A percentile compares a stretch with the other conserved stretches of the same genome.
Evolutionary conservation across 2,329 filamentous ascomycete genomes (phyloP).

Genomic region (Aspergillus sojae): DNA sequence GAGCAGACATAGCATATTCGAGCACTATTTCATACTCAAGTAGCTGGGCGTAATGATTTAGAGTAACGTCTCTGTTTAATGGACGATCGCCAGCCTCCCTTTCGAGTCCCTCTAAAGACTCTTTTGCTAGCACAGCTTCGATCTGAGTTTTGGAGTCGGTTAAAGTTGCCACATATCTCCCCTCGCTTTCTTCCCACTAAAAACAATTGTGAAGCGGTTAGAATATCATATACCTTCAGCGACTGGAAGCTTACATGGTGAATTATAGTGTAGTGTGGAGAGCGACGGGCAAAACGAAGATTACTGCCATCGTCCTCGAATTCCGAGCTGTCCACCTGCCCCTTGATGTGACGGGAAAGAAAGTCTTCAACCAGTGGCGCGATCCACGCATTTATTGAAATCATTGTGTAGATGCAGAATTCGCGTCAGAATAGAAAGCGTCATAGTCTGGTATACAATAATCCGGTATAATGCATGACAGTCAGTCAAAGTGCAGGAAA

Average conservation of each 20-base stretch:
- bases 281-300: slow-evolving; percentile 30
- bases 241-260: slow-evolving; percentile 29
- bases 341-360: slow-evolving; percentile 23
- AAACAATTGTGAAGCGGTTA: slow-evolving; percentile 1
- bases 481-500: background rate
- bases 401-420: slow-evolving; percentile 27
- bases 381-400: slow-evolving; percentile 27
- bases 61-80: slow-evolving; percentile 23
- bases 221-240: slow-evolving; percentile 1
- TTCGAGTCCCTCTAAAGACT: slow-evolving; percentile 28
- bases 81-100: slow-evolving; percentile 17
- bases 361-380: slow-evolving; percentile 26
- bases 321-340: slow-evolving; percentile 14
- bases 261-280: slow-evolving; percentile 28
- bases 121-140: slow-evolving; percentile 32
- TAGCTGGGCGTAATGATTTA: slow-evolving; percentile 34
- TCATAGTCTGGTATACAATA: slow-evolving; percentile 1
- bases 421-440: slow-evolving; percentile 1
- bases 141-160: slow-evolving; percentile 41
- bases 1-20: slow-evolving; percentile 25
- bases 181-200: slow-evolving; percentile 30
- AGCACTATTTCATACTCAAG: slow-evolving; percentile 40
- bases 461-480: background rate
- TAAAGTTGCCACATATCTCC: slow-evolving; percentile 27
- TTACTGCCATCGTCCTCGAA: slow-evolving; percentile 39